phyloP scores from a whole-genome alignment of 352 stramenopile genomes.

The Pythium pyrilobum region DNA sequence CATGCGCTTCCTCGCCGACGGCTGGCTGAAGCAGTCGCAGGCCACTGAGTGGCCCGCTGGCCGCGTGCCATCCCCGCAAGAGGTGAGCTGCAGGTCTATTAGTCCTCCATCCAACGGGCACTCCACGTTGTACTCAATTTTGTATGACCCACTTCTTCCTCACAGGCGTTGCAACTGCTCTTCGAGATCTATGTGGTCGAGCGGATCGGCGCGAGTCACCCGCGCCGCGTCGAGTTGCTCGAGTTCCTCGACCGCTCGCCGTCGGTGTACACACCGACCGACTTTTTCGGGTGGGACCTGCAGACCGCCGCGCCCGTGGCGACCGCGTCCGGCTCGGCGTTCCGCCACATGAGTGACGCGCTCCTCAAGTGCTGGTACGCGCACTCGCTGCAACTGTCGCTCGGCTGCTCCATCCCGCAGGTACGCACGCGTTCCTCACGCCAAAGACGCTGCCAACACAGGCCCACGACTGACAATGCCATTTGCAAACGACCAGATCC shows the following conservation, averaged over 20 bases:
- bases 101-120: too few species aligned
- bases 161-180: conserved; percentile 9
- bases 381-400: conserved; percentile 42
- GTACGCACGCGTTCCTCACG: conserved; percentile 26
- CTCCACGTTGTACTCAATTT: too few species aligned
- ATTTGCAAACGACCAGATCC: conserved; percentile 7
- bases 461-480: neutral
- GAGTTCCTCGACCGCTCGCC: conserved; percentile 50
- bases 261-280: conserved; percentile 40
- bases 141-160: neutral
- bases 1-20: conserved; percentile 40
- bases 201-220: conserved; percentile 58
- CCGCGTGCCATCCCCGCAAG: conserved; percentile 33
- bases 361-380: conserved; percentile 69
- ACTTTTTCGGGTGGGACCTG: conserved; percentile 86
- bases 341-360: conserved; percentile 54
- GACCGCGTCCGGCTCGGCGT: conserved; percentile 37
- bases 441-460: too few species aligned
- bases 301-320: conserved; percentile 26
- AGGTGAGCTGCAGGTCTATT: conserved; percentile 21
- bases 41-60: conserved; percentile 29
- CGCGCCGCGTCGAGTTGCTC: conserved; percentile 56
- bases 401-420: conserved; percentile 64
- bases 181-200: conserved; percentile 67
- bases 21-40: conserved; percentile 38